phyloP scores from a whole-genome alignment of 2,329 filamentous ascomycete species.

The Fusarium denticulatum region DNA sequence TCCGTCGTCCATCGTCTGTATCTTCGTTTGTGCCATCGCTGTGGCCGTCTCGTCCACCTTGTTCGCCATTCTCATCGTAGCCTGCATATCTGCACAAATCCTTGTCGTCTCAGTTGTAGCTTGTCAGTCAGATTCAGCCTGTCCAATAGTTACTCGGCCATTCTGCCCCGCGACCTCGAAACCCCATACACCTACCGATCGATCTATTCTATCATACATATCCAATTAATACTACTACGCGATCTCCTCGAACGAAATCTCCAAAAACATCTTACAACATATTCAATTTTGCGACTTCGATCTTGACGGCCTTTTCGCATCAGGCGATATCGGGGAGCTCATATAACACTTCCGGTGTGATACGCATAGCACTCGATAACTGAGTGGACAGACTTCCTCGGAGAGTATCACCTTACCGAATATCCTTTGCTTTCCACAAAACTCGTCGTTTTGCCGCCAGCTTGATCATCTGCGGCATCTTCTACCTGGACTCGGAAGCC shows the following conservation, averaged over 20 bases:
- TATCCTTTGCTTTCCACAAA: constrained; percentile 24
- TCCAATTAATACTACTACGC: constrained; percentile 22
- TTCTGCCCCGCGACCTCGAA: constrained; percentile 31
- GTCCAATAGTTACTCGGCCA: constrained; percentile 23
- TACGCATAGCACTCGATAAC: constrained; percentile 33
- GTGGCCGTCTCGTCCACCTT: constrained; percentile 8
- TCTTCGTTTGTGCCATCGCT: background rate
- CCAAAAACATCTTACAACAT: background rate
- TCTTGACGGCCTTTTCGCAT: constrained; percentile 18
- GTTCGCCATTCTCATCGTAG: constrained; percentile 24
- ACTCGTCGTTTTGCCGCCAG: constrained; percentile 26
- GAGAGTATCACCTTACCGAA: constrained; percentile 24
- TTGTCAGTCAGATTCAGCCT: constrained; percentile 28
- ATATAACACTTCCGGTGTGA: constrained; percentile 30
- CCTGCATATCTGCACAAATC: constrained; percentile 18
- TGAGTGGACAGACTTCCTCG: constrained; percentile 35
- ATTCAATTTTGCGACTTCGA: constrained; percentile 15
- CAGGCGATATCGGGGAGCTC: constrained; percentile 24
- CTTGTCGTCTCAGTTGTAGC: constrained; percentile 26
- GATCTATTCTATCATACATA: constrained; percentile 25
- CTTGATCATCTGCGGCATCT: constrained; percentile 13
- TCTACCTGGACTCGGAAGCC: constrained; percentile 2
- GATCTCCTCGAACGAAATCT: constrained; percentile 11
- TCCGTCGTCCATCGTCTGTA: constrained; percentile 16
- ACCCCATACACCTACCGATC: constrained; percentile 21